Evolutionary conservation across 1,284 basidiomycete species (phyloP).

Genomic region (Gymnopus androsaceus): DNA sequence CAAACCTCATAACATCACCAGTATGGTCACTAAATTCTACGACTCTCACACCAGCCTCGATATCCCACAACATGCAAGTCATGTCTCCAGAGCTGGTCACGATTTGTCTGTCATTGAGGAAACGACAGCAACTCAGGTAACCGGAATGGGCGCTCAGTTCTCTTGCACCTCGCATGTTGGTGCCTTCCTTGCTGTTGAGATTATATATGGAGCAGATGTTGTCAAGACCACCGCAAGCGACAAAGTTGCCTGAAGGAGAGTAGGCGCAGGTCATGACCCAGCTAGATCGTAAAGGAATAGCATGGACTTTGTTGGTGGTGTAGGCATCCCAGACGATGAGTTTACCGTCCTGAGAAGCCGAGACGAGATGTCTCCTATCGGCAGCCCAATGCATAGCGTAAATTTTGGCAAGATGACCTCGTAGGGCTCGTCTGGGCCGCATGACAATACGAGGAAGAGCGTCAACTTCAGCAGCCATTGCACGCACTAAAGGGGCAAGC

Average conservation of each 20-base stretch:
- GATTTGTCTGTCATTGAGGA: conserved; percentile 98
- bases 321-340: conserved; percentile 99
- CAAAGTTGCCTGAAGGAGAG: conserved; percentile 93
- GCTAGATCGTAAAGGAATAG: conserved; percentile 93
- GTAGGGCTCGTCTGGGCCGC: conserved; percentile 91
- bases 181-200: conserved; percentile 73
- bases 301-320: conserved; percentile 99
- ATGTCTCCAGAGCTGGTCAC: conserved; percentile 97
- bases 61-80: conserved; percentile 99
- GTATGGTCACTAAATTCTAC: conserved; percentile 99
- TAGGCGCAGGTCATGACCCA: conserved; percentile 99
- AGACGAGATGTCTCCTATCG: conserved; percentile 95
- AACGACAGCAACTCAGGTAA: conserved; percentile 96
- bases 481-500: conserved; percentile 63
- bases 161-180: conserved; percentile 75
- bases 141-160: conserved; percentile 97
- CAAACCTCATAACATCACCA: conserved; percentile 97
- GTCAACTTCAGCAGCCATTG: conserved; percentile 96
- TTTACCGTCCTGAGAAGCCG: conserved; percentile 98
- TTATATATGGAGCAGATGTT: conserved; percentile 99
- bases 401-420: conserved; percentile 98
- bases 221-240: conserved; percentile 98
- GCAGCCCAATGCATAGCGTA: conserved; percentile 99
- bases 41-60: conserved; percentile 92
- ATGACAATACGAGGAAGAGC: conserved; percentile 94